phyloP scores from a whole-genome alignment of 495 filamentous ascomycete species.

The Penicillium coprophilum region DNA sequence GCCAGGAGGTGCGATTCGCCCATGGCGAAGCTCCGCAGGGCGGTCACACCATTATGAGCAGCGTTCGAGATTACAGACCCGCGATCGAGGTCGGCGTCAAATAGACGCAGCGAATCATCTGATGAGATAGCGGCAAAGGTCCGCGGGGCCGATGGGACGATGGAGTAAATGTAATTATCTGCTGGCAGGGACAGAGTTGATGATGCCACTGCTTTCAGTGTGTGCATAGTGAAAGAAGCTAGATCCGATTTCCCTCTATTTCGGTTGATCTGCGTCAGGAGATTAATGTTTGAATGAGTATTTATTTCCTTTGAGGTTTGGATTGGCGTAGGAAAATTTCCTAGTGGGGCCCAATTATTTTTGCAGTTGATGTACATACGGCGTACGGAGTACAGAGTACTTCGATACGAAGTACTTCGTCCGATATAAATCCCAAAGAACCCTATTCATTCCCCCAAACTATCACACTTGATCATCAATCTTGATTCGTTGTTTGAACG shows the following conservation, averaged over 20 bases:
- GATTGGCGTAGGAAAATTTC: too few relatives aligned
- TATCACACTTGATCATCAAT: too few relatives aligned
- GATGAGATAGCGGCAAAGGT: slow-evolving; percentile 54
- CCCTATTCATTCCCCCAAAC: too few relatives aligned
- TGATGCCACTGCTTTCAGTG: slow-evolving; percentile 36
- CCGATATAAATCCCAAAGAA: too few relatives aligned
- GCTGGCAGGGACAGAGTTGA: slow-evolving; percentile 48
- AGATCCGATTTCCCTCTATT: neutral
- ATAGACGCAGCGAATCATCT: slow-evolving; percentile 55
- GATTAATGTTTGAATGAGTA: too few relatives aligned
- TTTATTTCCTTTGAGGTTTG: too few relatives aligned
- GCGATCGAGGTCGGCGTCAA: slow-evolving; percentile 44
- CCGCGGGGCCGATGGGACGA: slow-evolving; percentile 34
- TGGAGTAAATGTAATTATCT: slow-evolving; percentile 54
- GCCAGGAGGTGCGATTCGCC: slow-evolving; percentile 33
- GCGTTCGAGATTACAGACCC: slow-evolving; percentile 33
- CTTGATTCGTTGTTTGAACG: too few relatives aligned
- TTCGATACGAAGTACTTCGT: too few relatives aligned
- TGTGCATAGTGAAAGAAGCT: slow-evolving; percentile 33
- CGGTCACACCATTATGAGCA: slow-evolving; percentile 48
- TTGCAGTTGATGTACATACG: too few relatives aligned
- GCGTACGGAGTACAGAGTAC: too few relatives aligned
- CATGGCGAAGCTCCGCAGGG: slow-evolving; percentile 36
- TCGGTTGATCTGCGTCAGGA: too few relatives aligned
- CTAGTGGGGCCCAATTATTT: too few relatives aligned